A percentile compares a stretch with the other conserved stretches of the same genome.
phyloP scores from a whole-genome alignment of 2,329 filamentous ascomycete genomes.

The Colletotrichum tabaci region DNA sequence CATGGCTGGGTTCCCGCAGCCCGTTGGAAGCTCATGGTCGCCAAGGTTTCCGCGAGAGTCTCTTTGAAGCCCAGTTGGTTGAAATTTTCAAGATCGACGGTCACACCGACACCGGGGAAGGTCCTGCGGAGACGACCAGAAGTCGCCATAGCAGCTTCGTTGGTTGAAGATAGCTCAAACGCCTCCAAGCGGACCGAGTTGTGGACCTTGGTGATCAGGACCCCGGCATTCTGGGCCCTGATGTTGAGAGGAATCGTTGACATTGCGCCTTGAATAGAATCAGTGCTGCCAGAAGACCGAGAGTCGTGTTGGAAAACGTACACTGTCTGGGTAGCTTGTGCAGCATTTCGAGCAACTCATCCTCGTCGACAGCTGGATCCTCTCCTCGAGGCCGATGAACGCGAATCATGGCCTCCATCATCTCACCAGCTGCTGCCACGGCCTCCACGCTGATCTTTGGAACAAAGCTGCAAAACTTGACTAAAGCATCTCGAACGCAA shows the following conservation, averaged over 20 bases:
- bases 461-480: background rate
- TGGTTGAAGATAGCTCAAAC: constrained; percentile 53
- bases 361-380: background rate
- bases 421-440: background rate
- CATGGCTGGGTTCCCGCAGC: constrained; percentile 41
- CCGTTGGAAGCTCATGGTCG: constrained; percentile 49
- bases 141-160: constrained; percentile 46
- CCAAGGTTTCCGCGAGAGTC: constrained; percentile 45
- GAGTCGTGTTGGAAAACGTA: background rate
- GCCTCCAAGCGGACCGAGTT: constrained; percentile 48
- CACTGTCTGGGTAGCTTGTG: background rate
- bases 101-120: constrained; percentile 48
- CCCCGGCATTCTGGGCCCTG: constrained; percentile 53
- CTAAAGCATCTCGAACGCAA: background rate
- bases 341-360: background rate
- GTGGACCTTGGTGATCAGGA: constrained; percentile 47
- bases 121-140: constrained; percentile 49
- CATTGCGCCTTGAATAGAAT: constrained; percentile 22
- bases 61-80: constrained; percentile 42
- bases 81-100: constrained; percentile 43
- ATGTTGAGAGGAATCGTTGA: constrained; percentile 48
- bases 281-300: background rate
- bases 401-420: background rate
- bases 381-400: background rate
- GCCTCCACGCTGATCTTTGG: background rate